A percentile compares a stretch with the other conserved stretches of the same genome.
Evolutionary conservation across 2,329 filamentous ascomycete species (phyloP).

Genomic region (Trichoderma endophyticum): DNA sequence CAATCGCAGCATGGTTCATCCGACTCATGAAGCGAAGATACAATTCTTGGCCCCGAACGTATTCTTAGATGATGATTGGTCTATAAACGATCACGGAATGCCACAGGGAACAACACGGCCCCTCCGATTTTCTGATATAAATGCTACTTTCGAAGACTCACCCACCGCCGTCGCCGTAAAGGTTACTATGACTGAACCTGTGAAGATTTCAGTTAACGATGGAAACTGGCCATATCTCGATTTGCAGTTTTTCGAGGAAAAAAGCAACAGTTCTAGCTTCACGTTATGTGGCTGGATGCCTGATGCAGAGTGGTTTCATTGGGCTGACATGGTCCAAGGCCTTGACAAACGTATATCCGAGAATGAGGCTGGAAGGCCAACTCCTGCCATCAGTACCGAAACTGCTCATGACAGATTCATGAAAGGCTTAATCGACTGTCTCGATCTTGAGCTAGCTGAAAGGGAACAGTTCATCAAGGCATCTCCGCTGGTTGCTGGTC

Average conservation of each 20-base stretch:
- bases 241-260: slow-evolving; percentile 35
- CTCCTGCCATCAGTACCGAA: not conserved
- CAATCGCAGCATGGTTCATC: not conserved
- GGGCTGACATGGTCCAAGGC: slow-evolving; percentile 30
- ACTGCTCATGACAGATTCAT: slow-evolving; percentile 25
- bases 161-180: not conserved
- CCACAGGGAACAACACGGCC: not conserved
- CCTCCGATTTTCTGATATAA: not conserved
- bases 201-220: slow-evolving; percentile 19
- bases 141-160: not conserved
- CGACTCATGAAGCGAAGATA: slow-evolving; percentile 20
- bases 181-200: not conserved
- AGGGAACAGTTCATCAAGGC: slow-evolving; percentile 27
- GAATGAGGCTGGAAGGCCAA: not conserved
- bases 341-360: slow-evolving; percentile 28
- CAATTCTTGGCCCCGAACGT: slow-evolving; percentile 44
- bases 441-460: slow-evolving; percentile 46
- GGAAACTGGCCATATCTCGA: slow-evolving; percentile 35
- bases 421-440: slow-evolving; percentile 38
- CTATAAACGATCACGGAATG: not conserved
- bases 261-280: slow-evolving; percentile 35
- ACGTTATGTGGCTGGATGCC: slow-evolving; percentile 45
- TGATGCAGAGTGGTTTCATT: slow-evolving; percentile 35
- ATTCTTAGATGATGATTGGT: slow-evolving; percentile 32
- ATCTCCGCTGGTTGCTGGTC: slow-evolving; percentile 27